Conservation (phyloP, 495 filamentous ascomycete species). For the Friedmanniomyces simplex region DNA sequence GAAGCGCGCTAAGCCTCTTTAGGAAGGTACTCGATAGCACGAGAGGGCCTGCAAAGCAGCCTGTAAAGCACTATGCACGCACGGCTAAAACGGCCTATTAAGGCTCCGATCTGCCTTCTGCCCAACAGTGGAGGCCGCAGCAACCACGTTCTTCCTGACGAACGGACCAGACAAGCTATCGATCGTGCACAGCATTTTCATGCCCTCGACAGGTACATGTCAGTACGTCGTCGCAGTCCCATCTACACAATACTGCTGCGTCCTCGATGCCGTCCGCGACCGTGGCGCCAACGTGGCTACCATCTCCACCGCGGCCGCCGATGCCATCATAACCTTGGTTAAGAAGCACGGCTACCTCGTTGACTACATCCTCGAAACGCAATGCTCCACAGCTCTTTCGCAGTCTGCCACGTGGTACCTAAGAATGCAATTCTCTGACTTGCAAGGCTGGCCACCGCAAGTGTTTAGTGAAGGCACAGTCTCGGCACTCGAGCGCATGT, state of each 20-base stretch:
- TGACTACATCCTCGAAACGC: not conserved
- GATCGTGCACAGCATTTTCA: not conserved
- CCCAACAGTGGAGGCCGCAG: not conserved
- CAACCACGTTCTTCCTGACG: not conserved
- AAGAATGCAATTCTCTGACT: not conserved
- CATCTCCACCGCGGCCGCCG: not conserved
- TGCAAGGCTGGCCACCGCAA: not conserved
- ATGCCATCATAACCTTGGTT: not conserved
- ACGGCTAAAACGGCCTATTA: no score
- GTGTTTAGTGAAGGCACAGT: not conserved
- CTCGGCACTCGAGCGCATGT: not conserved
- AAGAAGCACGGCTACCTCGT: not conserved
- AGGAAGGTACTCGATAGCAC: no score
- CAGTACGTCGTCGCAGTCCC: not conserved
- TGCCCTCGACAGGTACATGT: not conserved
- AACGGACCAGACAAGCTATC: not conserved
- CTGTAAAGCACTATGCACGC: no score
- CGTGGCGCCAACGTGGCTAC: not conserved
- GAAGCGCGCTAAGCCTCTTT: no score
- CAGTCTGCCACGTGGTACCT: not conserved
- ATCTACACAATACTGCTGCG: not conserved
- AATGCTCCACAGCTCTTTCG: not conserved
- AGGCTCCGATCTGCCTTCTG: not conserved
- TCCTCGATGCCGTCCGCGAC: not conserved
- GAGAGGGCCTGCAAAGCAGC: no score